Conservation (phyloP, 257 asterid species). For the Misopates orontium region DNA sequence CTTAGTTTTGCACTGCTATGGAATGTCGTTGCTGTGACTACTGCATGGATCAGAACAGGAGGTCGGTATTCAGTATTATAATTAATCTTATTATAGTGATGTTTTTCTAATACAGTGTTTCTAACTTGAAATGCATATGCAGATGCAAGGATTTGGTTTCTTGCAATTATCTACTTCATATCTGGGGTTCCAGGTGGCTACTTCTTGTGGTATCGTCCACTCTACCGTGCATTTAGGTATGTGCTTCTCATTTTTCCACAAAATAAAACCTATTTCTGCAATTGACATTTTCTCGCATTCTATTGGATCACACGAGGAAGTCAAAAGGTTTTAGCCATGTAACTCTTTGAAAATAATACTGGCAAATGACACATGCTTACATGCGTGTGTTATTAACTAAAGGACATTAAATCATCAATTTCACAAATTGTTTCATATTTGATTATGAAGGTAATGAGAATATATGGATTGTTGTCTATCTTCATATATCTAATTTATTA, state of each 20-base stretch:
- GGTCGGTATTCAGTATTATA: conserved; percentile 41
- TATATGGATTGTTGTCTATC: not conserved
- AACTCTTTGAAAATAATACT: not conserved
- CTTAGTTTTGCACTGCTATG: conserved; percentile 66
- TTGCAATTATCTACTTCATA: conserved; percentile 89
- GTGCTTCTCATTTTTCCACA: conserved; percentile 17
- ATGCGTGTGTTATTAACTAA: not conserved
- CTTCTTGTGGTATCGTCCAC: conserved; percentile 94
- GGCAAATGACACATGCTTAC: not conserved
- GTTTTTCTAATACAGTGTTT: conserved; percentile 7
- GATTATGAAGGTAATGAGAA: conserved; percentile 15
- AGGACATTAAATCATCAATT: not conserved
- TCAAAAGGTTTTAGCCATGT: not conserved
- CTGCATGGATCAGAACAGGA: conserved; percentile 92
- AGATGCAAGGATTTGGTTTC: conserved; percentile 76
- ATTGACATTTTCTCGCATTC: not conserved
- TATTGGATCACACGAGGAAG: not conserved
- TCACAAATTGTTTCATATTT: not conserved
- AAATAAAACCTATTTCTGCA: conserved; percentile 19
- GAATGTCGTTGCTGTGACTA: conserved; percentile 83
- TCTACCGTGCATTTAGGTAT: conserved; percentile 90
- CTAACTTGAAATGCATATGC: conserved; percentile 30
- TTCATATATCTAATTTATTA: conserved; percentile 21
- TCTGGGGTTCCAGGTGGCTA: conserved; percentile 97
- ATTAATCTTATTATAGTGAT: not conserved